Base-by-base conservation (phyloP, 176 grass and related monocot species). In the Carex kokanica region DNA sequence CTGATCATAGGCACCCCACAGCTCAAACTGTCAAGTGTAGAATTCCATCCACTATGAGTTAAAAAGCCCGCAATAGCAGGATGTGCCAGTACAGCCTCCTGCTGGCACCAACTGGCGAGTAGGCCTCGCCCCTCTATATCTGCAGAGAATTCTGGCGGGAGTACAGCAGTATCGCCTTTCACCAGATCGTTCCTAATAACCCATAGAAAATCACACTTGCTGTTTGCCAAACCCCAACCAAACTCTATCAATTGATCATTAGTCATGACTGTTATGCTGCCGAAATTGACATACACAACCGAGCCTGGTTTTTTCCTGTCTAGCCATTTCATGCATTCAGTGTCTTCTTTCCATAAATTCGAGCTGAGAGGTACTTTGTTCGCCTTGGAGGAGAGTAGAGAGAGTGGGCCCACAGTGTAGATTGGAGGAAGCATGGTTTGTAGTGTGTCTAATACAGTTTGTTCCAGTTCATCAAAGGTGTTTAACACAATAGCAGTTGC, bases 21-120 rank as follows among this genome's bases (percentile, higher is more conserved):
- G 83, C 88, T 81, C 4, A 92, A 69, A 86, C 90, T 71, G 80
- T 94, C 93, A 2, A 90, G 32, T 11, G 86, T 81, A 6, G 93
- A 94, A 75, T 94, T 94, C 90, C 93, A 96, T 2, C 92, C 90
- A 58, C 87, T 87, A 78, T 96, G 93, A 38, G 90, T 96, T 8
- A 97, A 87, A 64, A 96, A 93, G 20, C 86, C 64, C 8, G 88
- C 86, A 0, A 87, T 53, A 0, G 90, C 40, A 2, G 88, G 84
- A 29, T 95, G 90, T 29, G 58, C 65, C 1, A 92, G 88, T 24
- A 90, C 86, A 3, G 54, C 60, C 23, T 88, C 84, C 74, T 94
- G 92, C 3, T 56, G 63, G 88, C 92, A 94, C 92, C 90, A 91
- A 71, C 85, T 86, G 12, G 69, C 34, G 16, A 91, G 36, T 0